These are phyloP conservation scores for Alternaria ethzedia DNA, from an alignment of 2,329 filamentous ascomycete genomes.

Conservation along the genomic window DNA sequence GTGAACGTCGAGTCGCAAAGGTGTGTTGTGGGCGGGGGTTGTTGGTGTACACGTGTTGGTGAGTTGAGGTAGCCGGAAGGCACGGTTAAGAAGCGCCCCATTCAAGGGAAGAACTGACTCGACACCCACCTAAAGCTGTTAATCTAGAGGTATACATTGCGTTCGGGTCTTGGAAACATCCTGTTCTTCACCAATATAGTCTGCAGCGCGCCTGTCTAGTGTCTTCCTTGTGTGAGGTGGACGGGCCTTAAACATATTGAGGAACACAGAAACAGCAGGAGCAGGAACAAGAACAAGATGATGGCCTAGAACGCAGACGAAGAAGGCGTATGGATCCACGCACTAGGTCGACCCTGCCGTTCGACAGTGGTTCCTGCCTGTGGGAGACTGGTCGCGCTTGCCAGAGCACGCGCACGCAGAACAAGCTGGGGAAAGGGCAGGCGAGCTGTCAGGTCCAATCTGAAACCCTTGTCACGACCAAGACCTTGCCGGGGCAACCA, in stretches of 20 bases:
- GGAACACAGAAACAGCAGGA: neutral
- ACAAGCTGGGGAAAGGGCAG: conserved; percentile 8
- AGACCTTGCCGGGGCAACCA: neutral
- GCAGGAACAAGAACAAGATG: neutral
- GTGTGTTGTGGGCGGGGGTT: neutral
- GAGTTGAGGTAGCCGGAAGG: neutral
- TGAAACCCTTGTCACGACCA: conserved; percentile 11
- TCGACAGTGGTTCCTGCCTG: neutral
- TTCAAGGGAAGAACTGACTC: neutral
- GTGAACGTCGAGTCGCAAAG: neutral
- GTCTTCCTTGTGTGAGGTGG: neutral
- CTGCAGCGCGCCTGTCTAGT: neutral
- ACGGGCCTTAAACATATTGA: neutral
- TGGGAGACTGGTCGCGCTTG: neutral
- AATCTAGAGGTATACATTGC: neutral
- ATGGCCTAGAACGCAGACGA: neutral
- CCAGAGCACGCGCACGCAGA: neutral
- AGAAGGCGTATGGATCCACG: neutral
- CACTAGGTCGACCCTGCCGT: neutral
- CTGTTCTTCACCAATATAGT: neutral
- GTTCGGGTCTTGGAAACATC: neutral
- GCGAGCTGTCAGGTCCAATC: conserved; percentile 9
- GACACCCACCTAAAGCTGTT: neutral
- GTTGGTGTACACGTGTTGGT: neutral
- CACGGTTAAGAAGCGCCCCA: neutral